Evolutionary conservation across 495 filamentous ascomycete species (phyloP).

Genomic region (Aspergillus olivimuriae): DNA sequence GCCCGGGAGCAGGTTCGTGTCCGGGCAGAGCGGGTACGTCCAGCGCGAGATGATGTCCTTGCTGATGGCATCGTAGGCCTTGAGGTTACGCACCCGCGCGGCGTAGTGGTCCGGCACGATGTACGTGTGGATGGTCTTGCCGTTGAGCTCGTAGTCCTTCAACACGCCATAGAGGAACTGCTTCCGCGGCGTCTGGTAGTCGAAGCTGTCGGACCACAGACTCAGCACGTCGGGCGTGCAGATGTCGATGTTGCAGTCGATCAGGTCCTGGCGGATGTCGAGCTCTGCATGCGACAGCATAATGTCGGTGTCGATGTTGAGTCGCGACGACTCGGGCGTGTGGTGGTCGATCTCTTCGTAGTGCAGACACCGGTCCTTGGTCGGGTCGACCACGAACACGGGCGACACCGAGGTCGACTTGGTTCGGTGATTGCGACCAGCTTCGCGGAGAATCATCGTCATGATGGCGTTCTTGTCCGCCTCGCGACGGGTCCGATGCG

Average conservation of each 20-base stretch:
- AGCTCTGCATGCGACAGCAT: conserved; percentile 57
- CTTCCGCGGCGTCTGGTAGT: conserved; percentile 81
- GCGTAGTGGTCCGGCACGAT: conserved; percentile 72
- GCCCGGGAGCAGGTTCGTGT: conserved; percentile 72
- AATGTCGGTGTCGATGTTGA: conserved; percentile 70
- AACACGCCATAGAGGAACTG: conserved; percentile 88
- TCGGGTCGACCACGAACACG: conserved; percentile 79
- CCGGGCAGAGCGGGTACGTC: conserved; percentile 90
- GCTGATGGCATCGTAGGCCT: conserved; percentile 87
- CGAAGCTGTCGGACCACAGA: conserved; percentile 95
- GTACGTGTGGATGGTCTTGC: conserved; percentile 90
- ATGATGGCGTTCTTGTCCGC: conserved; percentile 94
- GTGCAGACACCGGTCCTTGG: conserved; percentile 76
- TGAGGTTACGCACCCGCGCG: conserved; percentile 74
- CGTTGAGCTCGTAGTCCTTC: conserved; percentile 94
- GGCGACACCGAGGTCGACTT: conserved; percentile 68
- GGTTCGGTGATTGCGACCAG: conserved; percentile 65
- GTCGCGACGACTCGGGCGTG: conserved; percentile 41
- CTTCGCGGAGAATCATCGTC: conserved; percentile 88
- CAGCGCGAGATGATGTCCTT: conserved; percentile 80
- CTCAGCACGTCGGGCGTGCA: conserved; percentile 94
- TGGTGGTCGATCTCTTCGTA: conserved; percentile 69
- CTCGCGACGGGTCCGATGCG: conserved; percentile 73
- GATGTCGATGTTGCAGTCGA: conserved; percentile 95
- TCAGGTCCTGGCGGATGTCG: conserved; percentile 78